Conservation (phyloP, 2,329 filamentous ascomycete species). For the Hymenoscyphus scutula region DNA sequence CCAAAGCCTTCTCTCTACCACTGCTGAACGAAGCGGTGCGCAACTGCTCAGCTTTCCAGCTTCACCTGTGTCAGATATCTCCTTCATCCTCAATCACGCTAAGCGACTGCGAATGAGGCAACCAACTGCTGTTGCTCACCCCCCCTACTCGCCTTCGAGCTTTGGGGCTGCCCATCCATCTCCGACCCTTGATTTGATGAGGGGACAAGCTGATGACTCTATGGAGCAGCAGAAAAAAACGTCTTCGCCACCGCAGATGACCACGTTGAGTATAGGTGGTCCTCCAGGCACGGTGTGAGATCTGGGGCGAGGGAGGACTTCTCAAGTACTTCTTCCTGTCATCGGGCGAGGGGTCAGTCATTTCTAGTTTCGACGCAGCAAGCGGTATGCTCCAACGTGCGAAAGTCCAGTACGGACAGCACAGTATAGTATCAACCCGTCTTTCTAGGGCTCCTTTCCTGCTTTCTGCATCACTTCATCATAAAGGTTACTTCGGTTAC, state of each 20-base stretch:
- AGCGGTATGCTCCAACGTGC: background rate
- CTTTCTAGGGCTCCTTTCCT: too few relatives aligned
- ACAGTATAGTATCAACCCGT: too few relatives aligned
- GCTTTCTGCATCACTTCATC: background rate
- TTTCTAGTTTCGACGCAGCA: background rate
- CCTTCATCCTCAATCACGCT: background rate
- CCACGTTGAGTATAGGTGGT: background rate
- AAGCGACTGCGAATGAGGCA: conserved; percentile 3
- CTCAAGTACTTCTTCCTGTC: background rate
- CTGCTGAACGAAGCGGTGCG: conserved; percentile 5
- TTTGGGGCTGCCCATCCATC: background rate
- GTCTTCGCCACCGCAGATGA: conserved; percentile 1
- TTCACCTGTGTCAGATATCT: conserved; percentile 8
- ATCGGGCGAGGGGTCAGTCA: background rate
- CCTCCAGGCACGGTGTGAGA: background rate
- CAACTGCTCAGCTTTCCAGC: conserved; percentile 3
- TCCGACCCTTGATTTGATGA: background rate
- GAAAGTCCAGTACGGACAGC: background rate
- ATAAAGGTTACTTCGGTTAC: too few relatives aligned
- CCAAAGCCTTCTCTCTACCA: background rate
- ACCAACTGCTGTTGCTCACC: background rate
- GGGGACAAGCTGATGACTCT: background rate
- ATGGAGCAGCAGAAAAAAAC: background rate
- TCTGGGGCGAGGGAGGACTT: background rate
- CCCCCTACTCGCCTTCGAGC: too few relatives aligned